Evolutionary conservation across 1,139 yeast species (phyloP), one percentile per base, ranked within the genome.

Genomic region (Pichia sp.): DNA sequence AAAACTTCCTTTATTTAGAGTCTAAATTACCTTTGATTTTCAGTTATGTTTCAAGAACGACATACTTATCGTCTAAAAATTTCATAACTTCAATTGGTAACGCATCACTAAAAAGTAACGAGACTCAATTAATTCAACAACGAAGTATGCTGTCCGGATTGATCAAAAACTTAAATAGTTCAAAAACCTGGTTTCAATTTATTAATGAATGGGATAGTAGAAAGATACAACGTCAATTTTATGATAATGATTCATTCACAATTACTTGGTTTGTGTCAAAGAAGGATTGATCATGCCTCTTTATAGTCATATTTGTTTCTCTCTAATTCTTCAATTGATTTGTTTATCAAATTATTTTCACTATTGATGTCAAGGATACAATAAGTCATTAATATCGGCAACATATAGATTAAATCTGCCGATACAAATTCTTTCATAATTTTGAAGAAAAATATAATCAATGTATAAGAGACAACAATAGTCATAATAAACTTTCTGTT

Each of bases 81-180:
- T 46, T 52, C 1, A 51, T 51, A 7, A 54, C 51, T 15, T 39
- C 47, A 2, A 39, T 61, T 40, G 42, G 49, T 1, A 52, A 53
- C 29, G 51, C 59, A 1, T 54, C 58, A 16, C 42, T 48, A 15
- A 59, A 53, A 42, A 52, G 58, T 20, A 38, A 38, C 5, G 52
- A 51, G 27, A 54, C 60, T 2, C 44, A 44, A 11, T 37, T 53
- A 11, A 45, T 56, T n/a, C 48, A 52, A 23, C 55, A 51, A 38
- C 53, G 56, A n/a, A 57, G 56, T n/a, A 45, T 62, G 3, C 30
- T 53, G 3, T 38, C 56, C 12, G 66, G 66, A 7, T 53, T 59
- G 24, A 38, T 61, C 8, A 56, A 53, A 39, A 57, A 58, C 34
- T 39, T 56, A 8, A 42, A 52, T 18, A 46, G 44, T 27, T 30